A percentile compares a stretch with the other conserved stretches of the same genome.
Evolutionary conservation across 2,329 filamentous ascomycete species (phyloP).

Genomic region (Cadophora luteo-olivacea): DNA sequence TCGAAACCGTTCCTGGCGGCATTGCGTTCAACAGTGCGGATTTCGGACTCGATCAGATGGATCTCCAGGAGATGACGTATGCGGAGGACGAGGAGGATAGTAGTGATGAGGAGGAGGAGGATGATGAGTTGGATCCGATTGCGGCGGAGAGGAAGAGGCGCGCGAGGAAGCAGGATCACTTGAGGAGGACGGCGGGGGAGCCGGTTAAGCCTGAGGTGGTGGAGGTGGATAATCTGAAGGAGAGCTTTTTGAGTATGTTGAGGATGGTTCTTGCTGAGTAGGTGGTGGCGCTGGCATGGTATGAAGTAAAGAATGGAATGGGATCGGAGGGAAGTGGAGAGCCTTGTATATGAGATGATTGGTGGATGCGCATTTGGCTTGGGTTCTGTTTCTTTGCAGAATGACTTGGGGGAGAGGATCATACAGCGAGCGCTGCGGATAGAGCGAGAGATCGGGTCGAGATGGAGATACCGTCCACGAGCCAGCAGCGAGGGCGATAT

Average conservation of each 20-base stretch:
- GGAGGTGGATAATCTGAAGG: constrained; percentile 81
- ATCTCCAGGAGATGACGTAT: constrained; percentile 85
- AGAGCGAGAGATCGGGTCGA: too few species aligned
- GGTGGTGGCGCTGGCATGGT: neutral
- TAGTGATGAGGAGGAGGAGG: constrained; percentile 67
- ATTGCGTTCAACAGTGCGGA: constrained; percentile 77
- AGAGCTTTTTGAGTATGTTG: constrained; percentile 83
- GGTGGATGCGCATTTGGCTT: neutral
- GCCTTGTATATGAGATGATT: neutral
- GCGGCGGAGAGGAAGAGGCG: constrained; percentile 82
- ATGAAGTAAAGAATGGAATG: neutral
- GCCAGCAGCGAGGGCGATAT: too few species aligned
- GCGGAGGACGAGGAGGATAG: constrained; percentile 73
- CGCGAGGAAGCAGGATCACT: constrained; percentile 77
- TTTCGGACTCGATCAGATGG: constrained; percentile 87
- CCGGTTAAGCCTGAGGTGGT: constrained; percentile 79
- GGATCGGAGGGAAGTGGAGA: neutral
- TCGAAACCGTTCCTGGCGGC: constrained; percentile 58
- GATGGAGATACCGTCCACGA: too few species aligned
- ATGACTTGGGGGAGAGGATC: too few species aligned
- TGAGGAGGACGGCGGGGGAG: constrained; percentile 83
- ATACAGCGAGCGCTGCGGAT: too few species aligned
- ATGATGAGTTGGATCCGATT: constrained; percentile 86
- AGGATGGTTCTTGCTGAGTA: constrained; percentile 80
- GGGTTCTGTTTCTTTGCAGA: neutral